These are phyloP conservation scores for Monosporascus sp. DNA, from an alignment of 2,329 filamentous ascomycete species.

Conservation along the genomic window DNA sequence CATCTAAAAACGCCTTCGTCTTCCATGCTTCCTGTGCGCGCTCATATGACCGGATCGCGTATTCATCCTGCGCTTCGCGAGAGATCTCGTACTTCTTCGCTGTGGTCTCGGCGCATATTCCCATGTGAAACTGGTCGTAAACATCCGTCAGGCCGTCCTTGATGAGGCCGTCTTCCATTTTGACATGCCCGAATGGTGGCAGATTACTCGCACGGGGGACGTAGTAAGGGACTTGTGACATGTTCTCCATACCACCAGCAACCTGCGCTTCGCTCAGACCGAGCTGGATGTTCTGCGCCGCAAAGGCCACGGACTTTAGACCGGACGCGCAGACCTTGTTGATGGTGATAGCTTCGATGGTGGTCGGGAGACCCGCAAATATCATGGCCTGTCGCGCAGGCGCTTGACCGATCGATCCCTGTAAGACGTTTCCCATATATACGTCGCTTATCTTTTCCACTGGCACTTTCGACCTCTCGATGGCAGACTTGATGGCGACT, in stretches of 20 bases:
- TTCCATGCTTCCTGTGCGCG: constrained; percentile 89
- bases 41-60: constrained; percentile 83
- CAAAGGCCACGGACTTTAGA: constrained; percentile 83
- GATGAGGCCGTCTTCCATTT: constrained; percentile 85
- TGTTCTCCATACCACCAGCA: constrained; percentile 97
- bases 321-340: constrained; percentile 99
- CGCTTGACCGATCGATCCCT: constrained; percentile 78
- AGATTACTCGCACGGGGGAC: constrained; percentile 74
- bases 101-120: constrained; percentile 90
- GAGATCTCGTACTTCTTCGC: constrained; percentile 80
- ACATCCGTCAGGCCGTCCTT: constrained; percentile 95
- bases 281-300: constrained; percentile 90
- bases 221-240: constrained; percentile 92
- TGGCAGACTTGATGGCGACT: constrained; percentile 82
- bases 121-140: constrained; percentile 97
- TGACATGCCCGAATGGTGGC: constrained; percentile 80
- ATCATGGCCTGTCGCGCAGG: constrained; percentile 88
- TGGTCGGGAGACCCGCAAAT: constrained; percentile 77
- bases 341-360: constrained; percentile 82
- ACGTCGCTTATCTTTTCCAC: constrained; percentile 79
- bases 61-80: constrained; percentile 83
- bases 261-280: constrained; percentile 83
- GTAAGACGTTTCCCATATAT: constrained; percentile 95
- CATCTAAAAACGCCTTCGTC: constrained; percentile 74
- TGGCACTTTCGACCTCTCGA: constrained; percentile 81